Percentiles rank a stretch among this genome's conserved stretches.
Conservation (phyloP, 192 early-diverging fungal species). For the Umbelopsis sp. region DNA sequence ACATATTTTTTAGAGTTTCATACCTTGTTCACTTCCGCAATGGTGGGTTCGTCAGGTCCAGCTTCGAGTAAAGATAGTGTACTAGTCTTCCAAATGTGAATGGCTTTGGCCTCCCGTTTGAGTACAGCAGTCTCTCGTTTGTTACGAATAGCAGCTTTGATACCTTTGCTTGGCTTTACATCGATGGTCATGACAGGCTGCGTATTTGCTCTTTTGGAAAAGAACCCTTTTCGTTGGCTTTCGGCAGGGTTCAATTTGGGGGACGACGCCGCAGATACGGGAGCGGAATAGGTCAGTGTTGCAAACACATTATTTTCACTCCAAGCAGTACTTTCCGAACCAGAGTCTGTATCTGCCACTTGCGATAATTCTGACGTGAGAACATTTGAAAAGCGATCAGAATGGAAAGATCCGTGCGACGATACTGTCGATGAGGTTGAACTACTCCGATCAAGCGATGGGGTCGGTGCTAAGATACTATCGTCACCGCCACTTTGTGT, state of each 20-base stretch:
- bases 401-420: constrained; percentile 4
- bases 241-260: not conserved
- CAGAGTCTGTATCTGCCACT: not conserved
- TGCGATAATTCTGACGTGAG: not conserved
- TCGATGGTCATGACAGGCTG: not conserved
- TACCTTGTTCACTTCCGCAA: not conserved
- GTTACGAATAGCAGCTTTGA: constrained; percentile 10
- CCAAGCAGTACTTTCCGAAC: not conserved
- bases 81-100: not conserved
- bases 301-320: not conserved
- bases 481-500: not conserved
- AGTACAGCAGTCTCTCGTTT: constrained; percentile 6
- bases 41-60: not conserved
- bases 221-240: constrained; percentile 3
- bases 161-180: not conserved
- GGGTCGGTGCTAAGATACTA: not conserved
- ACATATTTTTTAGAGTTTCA: too few species aligned
- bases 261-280: not conserved
- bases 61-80: not conserved
- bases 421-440: constrained; percentile 1
- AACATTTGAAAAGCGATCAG: not conserved
- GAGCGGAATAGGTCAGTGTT: not conserved
- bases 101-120: not conserved
- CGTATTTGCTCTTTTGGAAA: not conserved
- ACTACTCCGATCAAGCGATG: constrained; percentile 16